Conservation (phyloP, 768 basidiomycete genomes). For the Podaxis sp. region DNA sequence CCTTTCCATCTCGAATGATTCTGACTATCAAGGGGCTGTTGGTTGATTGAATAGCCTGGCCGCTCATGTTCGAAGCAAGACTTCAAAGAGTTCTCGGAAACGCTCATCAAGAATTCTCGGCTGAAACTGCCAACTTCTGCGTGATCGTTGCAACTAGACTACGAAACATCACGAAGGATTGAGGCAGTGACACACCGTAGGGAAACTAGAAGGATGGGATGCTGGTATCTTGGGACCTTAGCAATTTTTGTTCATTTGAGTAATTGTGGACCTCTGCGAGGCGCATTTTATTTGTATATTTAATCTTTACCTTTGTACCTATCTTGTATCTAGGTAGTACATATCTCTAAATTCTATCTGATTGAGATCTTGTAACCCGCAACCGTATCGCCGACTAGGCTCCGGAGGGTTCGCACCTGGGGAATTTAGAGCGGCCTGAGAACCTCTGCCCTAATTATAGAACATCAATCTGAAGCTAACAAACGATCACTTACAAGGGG, state of each 20-base stretch:
- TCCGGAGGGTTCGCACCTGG: not conserved
- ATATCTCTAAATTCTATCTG: not conserved
- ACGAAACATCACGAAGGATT: not conserved
- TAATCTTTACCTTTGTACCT: not conserved
- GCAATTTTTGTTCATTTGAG: not conserved
- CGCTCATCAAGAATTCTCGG: slow-evolving; percentile 39
- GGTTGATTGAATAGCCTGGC: slow-evolving; percentile 35
- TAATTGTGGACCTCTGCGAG: slow-evolving; percentile 8
- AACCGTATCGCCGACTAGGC: not conserved
- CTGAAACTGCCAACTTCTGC: slow-evolving; percentile 25
- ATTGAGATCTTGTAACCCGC: not conserved
- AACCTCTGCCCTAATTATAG: not conserved
- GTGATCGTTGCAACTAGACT: not conserved
- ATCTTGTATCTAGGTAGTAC: not conserved
- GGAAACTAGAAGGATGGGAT: not conserved
- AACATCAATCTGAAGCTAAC: not conserved
- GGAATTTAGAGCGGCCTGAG: not conserved
- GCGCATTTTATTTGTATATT: not conserved
- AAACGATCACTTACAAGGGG: not conserved
- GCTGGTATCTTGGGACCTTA: not conserved
- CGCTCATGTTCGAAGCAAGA: slow-evolving; percentile 51
- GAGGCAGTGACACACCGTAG: not conserved
- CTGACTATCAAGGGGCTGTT: not conserved
- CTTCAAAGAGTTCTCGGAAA: slow-evolving; percentile 52
- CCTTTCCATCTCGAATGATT: not conserved